Percentiles rank a stretch among this genome's conserved stretches.
These are phyloP conservation scores for Verticillium isaacii DNA, from an alignment of 2,329 filamentous ascomycete genomes.

Conservation along the genomic window DNA sequence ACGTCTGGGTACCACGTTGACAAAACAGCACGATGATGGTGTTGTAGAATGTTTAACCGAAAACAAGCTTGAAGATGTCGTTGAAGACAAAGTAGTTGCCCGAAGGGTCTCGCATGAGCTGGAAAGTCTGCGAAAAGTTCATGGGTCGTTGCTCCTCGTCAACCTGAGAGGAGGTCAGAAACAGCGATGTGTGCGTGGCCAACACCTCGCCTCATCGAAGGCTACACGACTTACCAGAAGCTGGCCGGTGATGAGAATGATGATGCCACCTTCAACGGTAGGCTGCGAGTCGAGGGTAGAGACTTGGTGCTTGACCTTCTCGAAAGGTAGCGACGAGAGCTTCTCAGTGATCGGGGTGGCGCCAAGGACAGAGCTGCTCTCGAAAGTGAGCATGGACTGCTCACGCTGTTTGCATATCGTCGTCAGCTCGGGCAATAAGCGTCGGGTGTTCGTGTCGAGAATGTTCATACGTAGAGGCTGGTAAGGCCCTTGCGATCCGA, in stretches of 20 bases:
- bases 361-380: slow-evolving; percentile 65
- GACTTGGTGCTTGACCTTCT: slow-evolving; percentile 74
- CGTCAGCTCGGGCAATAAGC: background rate
- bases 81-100: slow-evolving; percentile 86
- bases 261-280: slow-evolving; percentile 62
- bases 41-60: slow-evolving; percentile 36
- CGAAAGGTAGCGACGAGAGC: slow-evolving; percentile 69
- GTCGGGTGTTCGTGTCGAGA: background rate
- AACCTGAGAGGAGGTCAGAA: slow-evolving; percentile 47
- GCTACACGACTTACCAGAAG: slow-evolving; percentile 59
- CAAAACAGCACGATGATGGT: background rate
- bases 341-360: slow-evolving; percentile 68
- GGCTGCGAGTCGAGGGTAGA: slow-evolving; percentile 81
- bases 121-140: slow-evolving; percentile 88
- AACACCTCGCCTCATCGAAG: background rate
- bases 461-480: slow-evolving; percentile 67
- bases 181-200: background rate
- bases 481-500: slow-evolving; percentile 58
- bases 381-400: slow-evolving; percentile 90
- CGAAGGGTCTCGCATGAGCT: slow-evolving; percentile 63
- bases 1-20: background rate
- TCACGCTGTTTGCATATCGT: slow-evolving; percentile 51
- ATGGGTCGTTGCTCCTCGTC: slow-evolving; percentile 83
- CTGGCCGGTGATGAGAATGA: slow-evolving; percentile 84
- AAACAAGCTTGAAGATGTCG: slow-evolving; percentile 91